These are phyloP conservation scores for Euphorbia schlechtendalii DNA, from an alignment of 441 rosid genomes.

Conservation along the genomic window DNA sequence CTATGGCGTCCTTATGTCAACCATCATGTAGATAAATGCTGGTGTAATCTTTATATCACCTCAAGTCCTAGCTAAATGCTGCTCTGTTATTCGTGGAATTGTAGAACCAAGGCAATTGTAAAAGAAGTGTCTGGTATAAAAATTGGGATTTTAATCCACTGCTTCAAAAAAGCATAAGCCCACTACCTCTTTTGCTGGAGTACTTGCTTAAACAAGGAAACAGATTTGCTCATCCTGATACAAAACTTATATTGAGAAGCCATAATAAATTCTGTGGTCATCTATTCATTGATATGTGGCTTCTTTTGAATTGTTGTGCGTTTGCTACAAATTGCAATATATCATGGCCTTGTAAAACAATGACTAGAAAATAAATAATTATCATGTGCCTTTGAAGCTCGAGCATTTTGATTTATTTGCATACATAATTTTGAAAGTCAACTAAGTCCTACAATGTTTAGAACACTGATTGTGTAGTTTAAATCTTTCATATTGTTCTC, in stretches of 20 bases:
- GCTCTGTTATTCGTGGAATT: neutral
- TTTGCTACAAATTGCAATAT: too few relatives aligned
- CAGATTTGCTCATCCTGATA: neutral
- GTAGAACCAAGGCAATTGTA: neutral
- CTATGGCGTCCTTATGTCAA: neutral
- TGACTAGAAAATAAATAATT: too few relatives aligned
- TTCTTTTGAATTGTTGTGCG: too few relatives aligned
- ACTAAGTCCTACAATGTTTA: too few relatives aligned
- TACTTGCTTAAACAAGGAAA: too few relatives aligned
- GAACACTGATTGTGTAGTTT: neutral
- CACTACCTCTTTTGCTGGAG: too few relatives aligned
- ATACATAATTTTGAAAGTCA: too few relatives aligned
- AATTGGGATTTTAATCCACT: neutral
- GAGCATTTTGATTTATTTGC: too few relatives aligned
- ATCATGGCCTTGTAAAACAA: too few relatives aligned
- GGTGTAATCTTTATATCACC: neutral
- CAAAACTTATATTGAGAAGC: neutral
- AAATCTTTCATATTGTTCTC: slow-evolving; percentile 1
- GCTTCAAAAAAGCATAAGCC: too few relatives aligned
- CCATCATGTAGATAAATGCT: neutral
- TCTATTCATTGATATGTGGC: neutral
- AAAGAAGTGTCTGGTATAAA: neutral
- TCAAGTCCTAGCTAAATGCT: neutral
- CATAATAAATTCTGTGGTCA: neutral
- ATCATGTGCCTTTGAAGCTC: too few relatives aligned